Base-by-base conservation (phyloP, 108 stramenopile genomes). In the Cyclostephanos invisitatus region DNA sequence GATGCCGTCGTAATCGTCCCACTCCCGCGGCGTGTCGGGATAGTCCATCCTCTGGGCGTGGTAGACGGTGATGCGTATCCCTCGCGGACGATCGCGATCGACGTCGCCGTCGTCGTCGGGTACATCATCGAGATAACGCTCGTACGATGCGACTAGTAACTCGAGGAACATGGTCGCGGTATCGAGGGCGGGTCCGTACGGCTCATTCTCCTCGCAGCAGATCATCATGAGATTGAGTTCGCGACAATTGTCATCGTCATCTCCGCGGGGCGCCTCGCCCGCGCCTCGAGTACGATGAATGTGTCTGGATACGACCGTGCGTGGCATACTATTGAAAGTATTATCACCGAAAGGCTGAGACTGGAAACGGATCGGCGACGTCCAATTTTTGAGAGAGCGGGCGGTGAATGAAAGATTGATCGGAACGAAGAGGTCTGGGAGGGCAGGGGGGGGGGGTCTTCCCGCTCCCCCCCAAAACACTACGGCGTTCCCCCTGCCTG, bases 141-240 rank as follows among this genome's bases (percentile, higher is more conserved):
- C 58, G 48, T 78, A 65, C 0, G 77, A 62, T 24, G 32, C 38
- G 9, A 32, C 53, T 0, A 93, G 67, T 64, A 94, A 69, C 4
- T 91, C 83, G 10, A 91, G 29, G 73, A 94, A 91, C 69, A 91
- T 78, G 0, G 29, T 36, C 10, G 87, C 93, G 15, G 89, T 91
- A 36, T 88, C 86, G 32, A 69, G 54, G 1, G 82, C 56, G 24
- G 93, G 90, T 11, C 93, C 93, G 63, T 94, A 94, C 17, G 89
- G 89, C 10, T 79, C 80, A 36, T 78, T 60, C 50, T 81, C 83
- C 75, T 94, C 90, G 68, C 93, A 94, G 27, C 86, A 86, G 25
- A 94, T 58, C 70, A 86, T 69, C 54, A 66, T 62, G 27, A 89
- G 71, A 29, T 71, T 64, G n/a, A 77, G 37, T 11, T 20, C 28